Base-by-base conservation (phyloP, 768 basidiomycete genomes). In the Russula sp. region DNA sequence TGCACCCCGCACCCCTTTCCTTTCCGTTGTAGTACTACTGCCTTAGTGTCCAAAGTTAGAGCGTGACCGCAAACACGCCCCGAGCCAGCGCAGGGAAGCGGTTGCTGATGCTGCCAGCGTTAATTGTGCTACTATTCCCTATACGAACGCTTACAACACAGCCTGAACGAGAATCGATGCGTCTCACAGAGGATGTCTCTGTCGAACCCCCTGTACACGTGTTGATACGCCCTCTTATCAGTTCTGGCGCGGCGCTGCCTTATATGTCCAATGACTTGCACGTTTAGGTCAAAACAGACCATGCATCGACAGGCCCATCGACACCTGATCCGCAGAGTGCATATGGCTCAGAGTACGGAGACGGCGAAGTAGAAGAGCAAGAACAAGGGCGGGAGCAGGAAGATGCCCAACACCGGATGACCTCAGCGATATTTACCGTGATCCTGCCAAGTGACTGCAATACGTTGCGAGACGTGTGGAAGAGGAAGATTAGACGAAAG, bases 31-130 rank as follows among this genome's bases (percentile, higher is more conserved):
- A 27, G 27, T 27, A 27, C 27, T 27, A 27, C 27, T 3, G 27
- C 27, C 27, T 27, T 27, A 27, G 27, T 27, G 27, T 27, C 27
- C 2, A 27, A 79, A 78, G 76, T 9, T 79, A 79, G 69, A 77
- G 75, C 66, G 77, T 76, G 60, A 78, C 76, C 67, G 65, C 63
- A 82, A 80, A 67, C 80, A 78, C 32, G 75, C 27, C 78, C 57
- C 81, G 84, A 63, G 79, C 77, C 3, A 70, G 76, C 78, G 61
- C 58, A 59, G 50, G 64, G 61, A 66, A 66, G 71, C 32, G 6
- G 60, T 35, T 2, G 45, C 52, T 3, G n/a, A 53, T 14, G 10
- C 22, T n/a, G 32, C 22, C 22, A 2, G 42, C 11, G 37, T 5
- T 9, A 35, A 35, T 9, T 37, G 5, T 27, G 34, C 40, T 10